phyloP scores from a whole-genome alignment of 2,329 filamentous ascomycete genomes.

The Trichothecium roseum region DNA sequence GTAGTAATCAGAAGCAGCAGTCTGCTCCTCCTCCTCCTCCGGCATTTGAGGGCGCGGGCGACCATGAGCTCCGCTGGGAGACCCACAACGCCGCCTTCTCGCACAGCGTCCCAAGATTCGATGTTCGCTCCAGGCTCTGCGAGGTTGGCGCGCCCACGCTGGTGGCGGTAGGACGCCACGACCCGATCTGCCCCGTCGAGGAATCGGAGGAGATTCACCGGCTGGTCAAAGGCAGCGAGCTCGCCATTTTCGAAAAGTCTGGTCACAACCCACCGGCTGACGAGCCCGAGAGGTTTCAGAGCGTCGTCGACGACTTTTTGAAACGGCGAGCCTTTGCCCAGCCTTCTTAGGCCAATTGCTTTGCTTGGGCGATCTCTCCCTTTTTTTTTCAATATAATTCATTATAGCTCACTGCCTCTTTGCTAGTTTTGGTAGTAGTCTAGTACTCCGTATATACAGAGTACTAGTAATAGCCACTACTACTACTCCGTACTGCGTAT shows the following conservation, averaged over 20 bases:
- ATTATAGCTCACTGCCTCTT: too few relatives aligned
- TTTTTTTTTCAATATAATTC: too few relatives aligned
- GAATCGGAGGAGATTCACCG: conserved; percentile 11
- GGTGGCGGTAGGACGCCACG: conserved; percentile 11
- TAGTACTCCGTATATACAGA: too few relatives aligned
- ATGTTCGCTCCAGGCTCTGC: conserved; percentile 9
- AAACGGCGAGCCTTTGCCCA: too few relatives aligned
- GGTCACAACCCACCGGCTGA: conserved; percentile 11
- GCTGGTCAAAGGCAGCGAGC: conserved; percentile 8
- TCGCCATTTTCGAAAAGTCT: conserved; percentile 12
- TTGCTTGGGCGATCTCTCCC: too few relatives aligned
- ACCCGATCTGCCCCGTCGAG: conserved; percentile 10
- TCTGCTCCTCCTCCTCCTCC: too few relatives aligned
- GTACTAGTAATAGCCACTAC: too few relatives aligned
- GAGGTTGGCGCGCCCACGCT: conserved; percentile 11
- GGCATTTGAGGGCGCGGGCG: not conserved
- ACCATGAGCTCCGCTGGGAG: conserved; percentile 9
- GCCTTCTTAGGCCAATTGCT: too few relatives aligned
- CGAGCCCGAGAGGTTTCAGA: conserved; percentile 10
- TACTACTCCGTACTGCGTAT: too few relatives aligned
- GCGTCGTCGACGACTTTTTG: conserved; percentile 5
- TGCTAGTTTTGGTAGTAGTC: too few relatives aligned
- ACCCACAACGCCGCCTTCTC: conserved; percentile 14
- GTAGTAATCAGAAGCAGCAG: too few relatives aligned
- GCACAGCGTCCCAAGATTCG: conserved; percentile 10